Percentiles rank a stretch among this genome's conserved stretches.
Conservation (phyloP, 768 basidiomycete species). For the Lactarius psammicola region DNA sequence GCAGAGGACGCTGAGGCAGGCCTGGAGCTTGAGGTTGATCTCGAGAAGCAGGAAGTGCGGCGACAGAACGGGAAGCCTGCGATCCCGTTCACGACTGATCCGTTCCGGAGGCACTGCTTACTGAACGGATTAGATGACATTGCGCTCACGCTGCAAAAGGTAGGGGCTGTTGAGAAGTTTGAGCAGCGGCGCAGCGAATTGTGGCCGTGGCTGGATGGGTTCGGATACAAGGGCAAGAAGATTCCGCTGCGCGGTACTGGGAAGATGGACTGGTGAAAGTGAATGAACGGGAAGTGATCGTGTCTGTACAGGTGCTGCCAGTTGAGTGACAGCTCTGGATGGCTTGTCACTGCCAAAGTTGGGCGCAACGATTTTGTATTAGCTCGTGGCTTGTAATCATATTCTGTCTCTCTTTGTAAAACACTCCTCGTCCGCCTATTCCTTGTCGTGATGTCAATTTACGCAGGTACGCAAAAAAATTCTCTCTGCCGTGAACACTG, state of each 20-base stretch:
- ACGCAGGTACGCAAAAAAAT: background rate
- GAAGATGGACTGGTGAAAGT: conserved; percentile 71
- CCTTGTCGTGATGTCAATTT: background rate
- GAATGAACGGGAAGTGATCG: background rate
- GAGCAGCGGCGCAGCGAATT: conserved; percentile 70
- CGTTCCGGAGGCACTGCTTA: conserved; percentile 91
- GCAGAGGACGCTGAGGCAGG: conserved; percentile 52
- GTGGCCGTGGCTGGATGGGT: conserved; percentile 98
- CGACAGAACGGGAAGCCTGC: conserved; percentile 65
- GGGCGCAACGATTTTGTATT: background rate
- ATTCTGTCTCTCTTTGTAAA: background rate
- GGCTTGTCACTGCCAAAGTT: background rate
- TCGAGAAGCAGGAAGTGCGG: conserved; percentile 56
- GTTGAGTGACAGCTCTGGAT: background rate
- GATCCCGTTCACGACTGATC: conserved; percentile 78
- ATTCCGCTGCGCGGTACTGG: conserved; percentile 53
- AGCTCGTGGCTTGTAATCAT: background rate
- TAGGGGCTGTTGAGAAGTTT: conserved; percentile 67
- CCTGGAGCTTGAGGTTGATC: conserved; percentile 55
- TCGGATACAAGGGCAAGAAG: conserved; percentile 80
- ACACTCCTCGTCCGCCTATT: background rate
- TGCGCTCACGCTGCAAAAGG: conserved; percentile 86
- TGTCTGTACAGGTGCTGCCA: background rate
- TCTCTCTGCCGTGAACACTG: background rate
- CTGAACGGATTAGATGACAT: conserved; percentile 97